phyloP scores from a whole-genome alignment of 1,139 yeast genomes.

The Candida pseudocylindracea region DNA sequence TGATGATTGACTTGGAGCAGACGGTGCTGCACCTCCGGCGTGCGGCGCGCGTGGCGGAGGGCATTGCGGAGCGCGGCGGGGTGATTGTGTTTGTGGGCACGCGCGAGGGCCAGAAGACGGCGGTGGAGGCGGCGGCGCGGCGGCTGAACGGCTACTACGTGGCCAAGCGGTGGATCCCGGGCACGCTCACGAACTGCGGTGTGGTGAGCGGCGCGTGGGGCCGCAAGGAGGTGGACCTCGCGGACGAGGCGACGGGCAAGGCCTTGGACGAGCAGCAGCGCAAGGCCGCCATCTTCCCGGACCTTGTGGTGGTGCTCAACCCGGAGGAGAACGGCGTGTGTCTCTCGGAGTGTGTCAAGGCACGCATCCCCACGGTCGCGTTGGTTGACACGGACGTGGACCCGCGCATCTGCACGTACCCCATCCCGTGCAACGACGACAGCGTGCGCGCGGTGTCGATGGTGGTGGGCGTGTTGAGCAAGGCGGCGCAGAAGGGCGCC shows the following conservation, averaged over 20 bases:
- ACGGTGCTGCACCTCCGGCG: constrained; percentile 56
- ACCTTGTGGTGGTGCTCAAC: constrained; percentile 64
- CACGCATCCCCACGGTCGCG: constrained; percentile 83
- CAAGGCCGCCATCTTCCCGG: constrained; percentile 45
- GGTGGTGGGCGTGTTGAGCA: constrained; percentile 62
- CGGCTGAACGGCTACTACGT: constrained; percentile 68
- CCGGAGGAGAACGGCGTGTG: constrained; percentile 78
- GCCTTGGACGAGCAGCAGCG: not conserved
- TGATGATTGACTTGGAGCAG: constrained; percentile 72
- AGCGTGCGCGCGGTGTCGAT: constrained; percentile 65
- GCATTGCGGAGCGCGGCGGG: constrained; percentile 72
- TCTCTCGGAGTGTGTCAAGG: constrained; percentile 58
- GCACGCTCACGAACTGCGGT: constrained; percentile 71
- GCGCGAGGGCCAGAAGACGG: constrained; percentile 40
- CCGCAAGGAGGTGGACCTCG: constrained; percentile 19
- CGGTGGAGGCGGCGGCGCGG: constrained; percentile 61
- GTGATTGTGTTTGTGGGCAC: constrained; percentile 72
- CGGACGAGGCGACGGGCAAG: constrained; percentile 5
- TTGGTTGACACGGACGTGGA: constrained; percentile 87
- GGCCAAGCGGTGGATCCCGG: constrained; percentile 81
- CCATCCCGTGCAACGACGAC: constrained; percentile 93
- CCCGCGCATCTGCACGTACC: constrained; percentile 74
- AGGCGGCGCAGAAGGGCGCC: constrained; percentile 67
- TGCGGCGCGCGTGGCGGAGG: constrained; percentile 62
- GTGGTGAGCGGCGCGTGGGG: constrained; percentile 37